These are phyloP conservation scores for Phytopythium boreale DNA, from an alignment of 352 stramenopile species.

Conservation along the genomic window DNA sequence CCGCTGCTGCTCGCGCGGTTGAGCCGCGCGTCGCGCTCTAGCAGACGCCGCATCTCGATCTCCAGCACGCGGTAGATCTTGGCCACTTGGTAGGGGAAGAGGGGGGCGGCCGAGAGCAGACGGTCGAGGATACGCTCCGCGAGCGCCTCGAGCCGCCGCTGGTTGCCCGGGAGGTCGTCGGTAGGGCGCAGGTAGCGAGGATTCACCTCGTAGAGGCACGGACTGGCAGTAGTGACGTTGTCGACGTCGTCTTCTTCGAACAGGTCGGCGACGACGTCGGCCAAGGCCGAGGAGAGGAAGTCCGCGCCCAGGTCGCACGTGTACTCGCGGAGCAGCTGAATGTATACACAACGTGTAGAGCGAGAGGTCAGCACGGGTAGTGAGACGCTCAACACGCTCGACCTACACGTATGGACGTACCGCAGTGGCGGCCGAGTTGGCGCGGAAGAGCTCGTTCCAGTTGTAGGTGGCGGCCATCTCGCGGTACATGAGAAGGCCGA, in stretches of 20 bases:
- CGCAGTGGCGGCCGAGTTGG: slow-evolving; percentile 70
- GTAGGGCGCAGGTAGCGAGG: slow-evolving; percentile 34
- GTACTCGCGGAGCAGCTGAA: slow-evolving; percentile 69
- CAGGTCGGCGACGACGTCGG: slow-evolving; percentile 47
- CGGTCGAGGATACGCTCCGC: slow-evolving; percentile 45
- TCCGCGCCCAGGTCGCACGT: slow-evolving; percentile 66
- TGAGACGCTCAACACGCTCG: neutral
- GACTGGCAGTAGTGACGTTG: neutral
- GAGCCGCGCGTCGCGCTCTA: slow-evolving; percentile 56
- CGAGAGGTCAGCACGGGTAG: neutral
- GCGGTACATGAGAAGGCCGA: slow-evolving; percentile 68
- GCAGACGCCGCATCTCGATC: slow-evolving; percentile 64
- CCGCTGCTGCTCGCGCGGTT: slow-evolving; percentile 26
- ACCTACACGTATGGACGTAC: slow-evolving; percentile 20
- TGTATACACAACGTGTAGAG: neutral
- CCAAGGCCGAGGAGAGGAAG: slow-evolving; percentile 58
- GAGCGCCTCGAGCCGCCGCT: slow-evolving; percentile 45
- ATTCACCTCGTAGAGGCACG: slow-evolving; percentile 55
- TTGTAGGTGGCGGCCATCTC: slow-evolving; percentile 79
- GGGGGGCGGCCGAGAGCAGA: slow-evolving; percentile 40
- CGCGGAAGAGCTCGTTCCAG: slow-evolving; percentile 83
- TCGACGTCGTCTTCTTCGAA: slow-evolving; percentile 29
- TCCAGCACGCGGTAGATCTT: slow-evolving; percentile 77
- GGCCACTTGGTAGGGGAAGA: slow-evolving; percentile 76
- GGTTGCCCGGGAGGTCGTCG: slow-evolving; percentile 50